Evolutionary conservation across 1,139 yeast species (phyloP).

Genomic region (Blastobotrys niveus): DNA sequence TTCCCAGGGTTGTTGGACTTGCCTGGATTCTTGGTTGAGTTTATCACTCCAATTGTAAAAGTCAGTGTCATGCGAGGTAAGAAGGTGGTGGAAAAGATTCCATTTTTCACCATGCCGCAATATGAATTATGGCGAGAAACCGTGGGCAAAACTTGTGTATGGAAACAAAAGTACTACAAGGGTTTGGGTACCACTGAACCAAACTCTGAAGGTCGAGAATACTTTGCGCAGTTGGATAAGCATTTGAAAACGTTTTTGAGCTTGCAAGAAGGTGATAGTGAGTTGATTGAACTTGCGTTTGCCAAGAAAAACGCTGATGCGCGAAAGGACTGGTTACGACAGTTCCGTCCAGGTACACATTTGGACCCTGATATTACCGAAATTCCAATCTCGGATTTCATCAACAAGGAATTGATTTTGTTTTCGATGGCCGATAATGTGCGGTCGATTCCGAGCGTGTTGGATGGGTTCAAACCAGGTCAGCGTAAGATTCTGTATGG

Average conservation of each 20-base stretch:
- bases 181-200: conserved; percentile 95
- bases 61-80: conserved; percentile 72
- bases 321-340: conserved; percentile 94
- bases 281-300: conserved; percentile 86
- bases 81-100: conserved; percentile 46
- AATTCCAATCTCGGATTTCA: conserved; percentile 90
- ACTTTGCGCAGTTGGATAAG: conserved; percentile 76
- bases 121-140: conserved; percentile 89
- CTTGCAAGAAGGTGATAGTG: conserved; percentile 72
- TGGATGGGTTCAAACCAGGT: conserved; percentile 97
- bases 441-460: conserved; percentile 87
- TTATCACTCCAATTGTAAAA: conserved; percentile 94
- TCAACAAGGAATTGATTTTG: conserved; percentile 88
- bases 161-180: conserved; percentile 94
- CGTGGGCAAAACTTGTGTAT: conserved; percentile 68
- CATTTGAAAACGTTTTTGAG: conserved; percentile 86
- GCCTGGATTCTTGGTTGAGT: conserved; percentile 89
- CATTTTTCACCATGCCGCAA: conserved; percentile 95
- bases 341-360: conserved; percentile 85
- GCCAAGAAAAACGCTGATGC: conserved; percentile 95
- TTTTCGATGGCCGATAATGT: conserved; percentile 97
- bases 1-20: conserved; percentile 89
- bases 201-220: conserved; percentile 74
- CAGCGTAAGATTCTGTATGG: conserved; percentile 92
- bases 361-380: conserved; percentile 71